Conservation (phyloP, 129 eudicot genomes). For the Helianthus annuus region DNA sequence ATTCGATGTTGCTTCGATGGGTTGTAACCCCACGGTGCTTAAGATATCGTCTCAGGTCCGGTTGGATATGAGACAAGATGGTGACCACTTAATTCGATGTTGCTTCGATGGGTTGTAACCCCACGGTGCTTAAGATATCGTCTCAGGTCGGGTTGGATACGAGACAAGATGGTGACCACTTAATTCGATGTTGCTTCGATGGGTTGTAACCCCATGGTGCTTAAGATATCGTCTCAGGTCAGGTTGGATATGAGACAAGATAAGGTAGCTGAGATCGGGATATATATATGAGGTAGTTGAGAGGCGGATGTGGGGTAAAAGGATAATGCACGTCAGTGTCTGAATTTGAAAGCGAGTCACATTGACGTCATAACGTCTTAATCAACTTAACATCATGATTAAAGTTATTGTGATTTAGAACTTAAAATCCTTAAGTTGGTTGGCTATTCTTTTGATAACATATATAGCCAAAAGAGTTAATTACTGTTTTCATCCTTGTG, state of each 20-base stretch:
- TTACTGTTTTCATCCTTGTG: no score
- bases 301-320: background rate
- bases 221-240: background rate
- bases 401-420: background rate
- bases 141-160: background rate
- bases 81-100: conserved; percentile 13
- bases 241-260: background rate
- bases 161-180: conserved; percentile 9
- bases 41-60: background rate
- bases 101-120: conserved; percentile 9
- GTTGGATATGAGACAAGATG: background rate
- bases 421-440: background rate
- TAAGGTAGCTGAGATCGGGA: background rate
- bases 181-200: background rate
- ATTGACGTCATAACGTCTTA: background rate
- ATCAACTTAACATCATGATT: background rate
- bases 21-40: background rate
- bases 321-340: background rate
- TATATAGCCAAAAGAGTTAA: no score
- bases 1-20: background rate
- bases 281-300: background rate
- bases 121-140: background rate
- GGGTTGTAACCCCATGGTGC: background rate
- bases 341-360: no score
- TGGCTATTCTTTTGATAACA: background rate